These are phyloP conservation scores for Collybiopsis confluens DNA, from an alignment of 768 basidiomycete species.

Conservation along the genomic window DNA sequence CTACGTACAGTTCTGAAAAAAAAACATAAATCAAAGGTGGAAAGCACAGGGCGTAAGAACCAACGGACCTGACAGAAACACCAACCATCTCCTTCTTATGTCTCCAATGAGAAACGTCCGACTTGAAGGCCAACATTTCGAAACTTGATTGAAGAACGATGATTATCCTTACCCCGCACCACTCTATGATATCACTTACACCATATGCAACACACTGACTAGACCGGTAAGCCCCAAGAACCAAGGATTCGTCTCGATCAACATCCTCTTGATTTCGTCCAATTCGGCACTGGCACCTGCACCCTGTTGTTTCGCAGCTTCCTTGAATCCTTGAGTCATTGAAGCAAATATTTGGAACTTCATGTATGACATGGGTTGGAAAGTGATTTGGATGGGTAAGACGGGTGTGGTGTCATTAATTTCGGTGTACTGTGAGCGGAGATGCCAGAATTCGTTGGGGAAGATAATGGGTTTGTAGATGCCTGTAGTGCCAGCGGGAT, in stretches of 20 bases:
- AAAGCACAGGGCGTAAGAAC: background rate
- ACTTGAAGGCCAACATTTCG: constrained; percentile 94
- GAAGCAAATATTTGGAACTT: constrained; percentile 87
- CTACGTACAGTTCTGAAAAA: constrained; percentile 48
- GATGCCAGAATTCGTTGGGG: constrained; percentile 94
- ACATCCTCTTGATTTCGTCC: constrained; percentile 94
- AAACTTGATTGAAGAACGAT: constrained; percentile 33
- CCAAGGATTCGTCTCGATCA: constrained; percentile 85
- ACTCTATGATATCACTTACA: constrained; percentile 47
- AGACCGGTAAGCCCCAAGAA: constrained; percentile 79
- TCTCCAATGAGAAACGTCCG: constrained; percentile 93
- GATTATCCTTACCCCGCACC: background rate
- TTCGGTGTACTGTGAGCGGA: constrained; percentile 76
- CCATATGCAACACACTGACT: constrained; percentile 82
- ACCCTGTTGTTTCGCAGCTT: constrained; percentile 76
- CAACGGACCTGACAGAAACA: constrained; percentile 77
- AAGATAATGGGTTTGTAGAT: constrained; percentile 87
- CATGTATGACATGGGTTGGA: constrained; percentile 80
- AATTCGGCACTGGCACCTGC: constrained; percentile 63
- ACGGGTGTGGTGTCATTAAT: constrained; percentile 79
- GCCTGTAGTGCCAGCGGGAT: constrained; percentile 59
- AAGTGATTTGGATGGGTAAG: constrained; percentile 76
- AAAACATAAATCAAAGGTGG: constrained; percentile 5
- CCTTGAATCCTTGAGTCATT: constrained; percentile 83
- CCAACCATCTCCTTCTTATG: constrained; percentile 93